Base-by-base conservation (phyloP, 2,329 filamentous ascomycete species). In the Chaetomium sp. region DNA sequence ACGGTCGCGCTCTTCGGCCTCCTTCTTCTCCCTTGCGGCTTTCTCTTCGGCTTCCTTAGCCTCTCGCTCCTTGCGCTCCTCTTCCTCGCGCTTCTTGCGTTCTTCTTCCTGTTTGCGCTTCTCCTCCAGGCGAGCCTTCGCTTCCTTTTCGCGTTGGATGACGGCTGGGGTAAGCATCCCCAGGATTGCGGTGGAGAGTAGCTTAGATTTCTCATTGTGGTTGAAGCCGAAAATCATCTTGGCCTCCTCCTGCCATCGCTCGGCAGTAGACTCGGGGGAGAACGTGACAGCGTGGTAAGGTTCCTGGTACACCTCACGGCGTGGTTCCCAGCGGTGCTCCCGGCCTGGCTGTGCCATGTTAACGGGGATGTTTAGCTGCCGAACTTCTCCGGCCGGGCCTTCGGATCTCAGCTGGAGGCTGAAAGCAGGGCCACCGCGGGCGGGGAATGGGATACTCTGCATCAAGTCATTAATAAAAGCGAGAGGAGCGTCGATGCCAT, bases 231-330 rank as follows among this genome's bases (percentile, higher is more conserved):
- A 98, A 0, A 98, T 83, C 75, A 99, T 88, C 68, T 90, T 88
- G 9, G 93, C 89, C 76, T 98, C 96, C 73, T 97, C 92, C 73
- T 91, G 87, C 89, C 96, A 99, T 67, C 95, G 89, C 60, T 85
- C 83, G 62, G 84, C 81, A 1, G 95, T 98, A 9, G 86, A 82
- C 45, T 87, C 85, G 9, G 92, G 83, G 23, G 83, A 80, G 75
- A 98, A 98, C 2, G 87, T 81, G 29, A 93, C 88, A 13, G 92
- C 90, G 70, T 90, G 89, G n/a, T 86, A 82, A 13, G 90, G 90
- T 64, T 91, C 89, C 72, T 83, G 78, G 68, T 79, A 75, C 45
- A 77, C 70, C 25, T 85, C 83, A 13, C 83, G 79, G 27, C 84
- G 82, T 47, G 77, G 75, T 23, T 86, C 83, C 23, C 75, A 73